phyloP scores from a whole-genome alignment of 2,329 filamentous ascomycete species.

The Cladorrhinum sp. region DNA sequence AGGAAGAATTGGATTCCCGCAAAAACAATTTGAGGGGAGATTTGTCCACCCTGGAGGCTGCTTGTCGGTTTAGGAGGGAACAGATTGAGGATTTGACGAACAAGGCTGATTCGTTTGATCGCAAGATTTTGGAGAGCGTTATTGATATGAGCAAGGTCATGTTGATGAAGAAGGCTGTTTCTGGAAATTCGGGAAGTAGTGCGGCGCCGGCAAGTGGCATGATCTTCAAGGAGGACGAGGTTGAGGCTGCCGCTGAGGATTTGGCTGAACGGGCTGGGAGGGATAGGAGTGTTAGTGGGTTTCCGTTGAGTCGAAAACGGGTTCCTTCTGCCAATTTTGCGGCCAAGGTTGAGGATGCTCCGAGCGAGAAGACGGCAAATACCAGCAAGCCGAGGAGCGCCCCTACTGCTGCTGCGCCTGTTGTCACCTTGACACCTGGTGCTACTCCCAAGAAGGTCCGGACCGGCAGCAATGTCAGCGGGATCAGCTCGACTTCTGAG shows the following conservation, averaged over 20 bases:
- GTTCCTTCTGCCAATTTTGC: not conserved
- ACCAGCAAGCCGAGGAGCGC: not conserved
- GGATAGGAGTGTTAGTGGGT: not conserved
- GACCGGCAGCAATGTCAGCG: slow-evolving; percentile 35
- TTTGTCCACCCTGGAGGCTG: slow-evolving; percentile 86
- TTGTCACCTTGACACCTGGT: slow-evolving; percentile 27
- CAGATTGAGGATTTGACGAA: slow-evolving; percentile 89
- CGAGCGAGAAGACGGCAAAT: not conserved
- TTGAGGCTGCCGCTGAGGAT: too few relatives aligned
- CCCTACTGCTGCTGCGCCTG: not conserved
- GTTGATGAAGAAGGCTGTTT: slow-evolving; percentile 53
- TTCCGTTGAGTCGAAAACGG: slow-evolving; percentile 1
- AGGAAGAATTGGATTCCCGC: slow-evolving; percentile 72
- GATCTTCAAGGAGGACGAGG: not conserved
- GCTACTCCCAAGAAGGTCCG: slow-evolving; percentile 49
- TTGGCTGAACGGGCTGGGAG: not conserved
- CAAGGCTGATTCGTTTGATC: slow-evolving; percentile 83
- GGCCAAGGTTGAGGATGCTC: not conserved
- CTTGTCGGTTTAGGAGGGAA: slow-evolving; percentile 81
- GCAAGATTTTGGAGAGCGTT: slow-evolving; percentile 88
- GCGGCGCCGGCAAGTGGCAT: too few relatives aligned
- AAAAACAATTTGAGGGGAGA: slow-evolving; percentile 80
- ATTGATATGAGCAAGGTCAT: slow-evolving; percentile 93
- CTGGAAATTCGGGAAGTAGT: not conserved
- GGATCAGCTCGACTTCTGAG: slow-evolving; percentile 46